Base-by-base conservation (phyloP, 1,284 basidiomycete species). In the Malassezia caprae region DNA sequence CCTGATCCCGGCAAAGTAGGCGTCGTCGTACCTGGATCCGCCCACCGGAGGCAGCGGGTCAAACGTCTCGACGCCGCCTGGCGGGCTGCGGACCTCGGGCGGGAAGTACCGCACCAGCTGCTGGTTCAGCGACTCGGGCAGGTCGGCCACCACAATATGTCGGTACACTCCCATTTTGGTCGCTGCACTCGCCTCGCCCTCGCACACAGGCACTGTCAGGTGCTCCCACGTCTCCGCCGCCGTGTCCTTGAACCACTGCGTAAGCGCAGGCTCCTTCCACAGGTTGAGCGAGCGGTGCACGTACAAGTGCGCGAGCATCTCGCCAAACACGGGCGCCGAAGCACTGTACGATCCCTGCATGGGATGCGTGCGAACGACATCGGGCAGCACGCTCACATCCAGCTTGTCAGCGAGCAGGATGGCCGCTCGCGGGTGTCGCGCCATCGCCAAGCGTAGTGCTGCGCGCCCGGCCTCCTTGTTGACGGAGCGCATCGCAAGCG, bases 101-200 rank as follows among this genome's bases (percentile, higher is more conserved):
- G 72, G 72, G 7, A 74, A 37, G 35, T 65, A 64, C 0, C 62
- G 67, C 13, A 69, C 56, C 12, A 74, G 50, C 41, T 64, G 62
- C 54, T 70, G 70, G 8, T 69, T 48, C n/a, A 63, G 39, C 0
- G 60, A 43, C 37, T 72, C 72, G 11, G 72, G 70, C 31, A 74
- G 46, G 30, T 74, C 72, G 1, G 69, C 67, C 3, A 70, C 72
- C 15, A 72, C 47, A n/a, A 73, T 56, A 39, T 74, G 72, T 1
- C 72, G 57, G 48, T 70, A 74, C 30, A 72, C 59, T 19, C 65
- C 61, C 41, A 60, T 53, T 3, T 53, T 44, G 8, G 59, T 68
- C n/a, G 43, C 52, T 19, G 55, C 48, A 43, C 60, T 52, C 10
- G 63, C 63, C 2, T 42, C 23, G 1, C 60, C 59, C 23, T 47